Evolutionary conservation across 2,329 filamentous ascomycete species (phyloP), one percentile per base, ranked within the genome.

Genomic region (Fusarium sp.): DNA sequence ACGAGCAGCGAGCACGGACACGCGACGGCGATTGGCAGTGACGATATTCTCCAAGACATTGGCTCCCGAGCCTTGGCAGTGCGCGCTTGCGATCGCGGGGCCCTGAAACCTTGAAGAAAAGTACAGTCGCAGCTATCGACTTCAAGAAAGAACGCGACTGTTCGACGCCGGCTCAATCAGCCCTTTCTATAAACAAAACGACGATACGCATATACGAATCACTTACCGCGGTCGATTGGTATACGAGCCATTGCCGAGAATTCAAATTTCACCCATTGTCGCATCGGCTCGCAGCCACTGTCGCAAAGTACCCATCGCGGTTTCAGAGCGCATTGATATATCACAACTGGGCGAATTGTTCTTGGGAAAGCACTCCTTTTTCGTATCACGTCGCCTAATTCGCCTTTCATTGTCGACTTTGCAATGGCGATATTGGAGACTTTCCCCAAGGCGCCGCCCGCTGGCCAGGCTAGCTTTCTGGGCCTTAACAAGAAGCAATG

Each of bases 401-500:
- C 26, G 22, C 22, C 20, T 38, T 20, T 33, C 7, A 18, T 50
- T 10, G 14, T 20, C 28, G 8, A 64, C 44, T 46, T 46, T 61
- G 52, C 53, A 56, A 74, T 74, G 72, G 73, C 72, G 22, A 70
- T 75, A 38, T 65, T 75, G 17, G 46, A 71, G 53, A 39, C 63
- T 39, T 49, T 57, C 34, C 63, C 67, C 10, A 59, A 57, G 28
- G 56, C 36, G 18, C 26, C 54, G 9, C 58, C 58, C 34, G 54
- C 46, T 31, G 57, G 50, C 24, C 65, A 68, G 33, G 56, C 52
- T 53, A 58, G 45, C 28, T 75, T 75, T 46, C 24, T 75, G 22
- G 72, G 70, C 31, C 70, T 75, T 33, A 72, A 40, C 50, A 73
- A 74, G 54, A 75, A 74, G 46, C 73, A 74, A 64, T 72, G 69